Evolutionary conservation across 306 rosid genomes (phyloP).

Genomic region (Canavalia gladiata): DNA sequence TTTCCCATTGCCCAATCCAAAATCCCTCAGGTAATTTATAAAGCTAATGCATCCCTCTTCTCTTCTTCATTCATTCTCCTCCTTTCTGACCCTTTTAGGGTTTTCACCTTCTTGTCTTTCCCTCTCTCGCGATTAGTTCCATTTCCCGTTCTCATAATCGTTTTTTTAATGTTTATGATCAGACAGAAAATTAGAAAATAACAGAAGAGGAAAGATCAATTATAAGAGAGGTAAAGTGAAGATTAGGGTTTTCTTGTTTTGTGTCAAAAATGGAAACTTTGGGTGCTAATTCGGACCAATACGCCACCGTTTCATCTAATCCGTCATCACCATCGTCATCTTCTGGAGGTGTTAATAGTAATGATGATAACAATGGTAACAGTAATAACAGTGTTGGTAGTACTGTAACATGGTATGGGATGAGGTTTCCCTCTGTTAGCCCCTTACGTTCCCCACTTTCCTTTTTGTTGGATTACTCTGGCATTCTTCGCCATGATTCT

Average conservation of each 20-base stretch:
- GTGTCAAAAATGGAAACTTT: conserved; percentile 56
- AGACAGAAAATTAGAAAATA: conserved; percentile 22
- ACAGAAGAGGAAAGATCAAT: conserved; percentile 18
- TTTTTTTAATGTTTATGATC: conserved; percentile 28
- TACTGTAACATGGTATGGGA: conserved; percentile 48
- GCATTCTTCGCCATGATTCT: conserved; percentile 62
- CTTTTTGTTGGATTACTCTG: conserved; percentile 75
- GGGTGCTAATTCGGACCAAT: conserved; percentile 51
- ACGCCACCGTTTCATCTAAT: conserved; percentile 48
- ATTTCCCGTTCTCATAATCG: neutral
- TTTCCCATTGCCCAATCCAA: neutral
- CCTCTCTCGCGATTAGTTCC: neutral
- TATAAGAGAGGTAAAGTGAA: conserved; percentile 21
- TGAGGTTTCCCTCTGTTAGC: conserved; percentile 61
- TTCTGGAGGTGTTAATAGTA: conserved; percentile 33
- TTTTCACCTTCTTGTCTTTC: conserved; percentile 13
- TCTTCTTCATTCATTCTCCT: neutral
- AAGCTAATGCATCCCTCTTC: neutral
- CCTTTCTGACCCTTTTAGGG: neutral
- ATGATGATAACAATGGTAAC: conserved; percentile 25
- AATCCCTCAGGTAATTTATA: conserved; percentile 29
- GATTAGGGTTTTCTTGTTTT: conserved; percentile 46
- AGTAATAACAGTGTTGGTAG: conserved; percentile 19
- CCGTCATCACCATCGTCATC: conserved; percentile 41
- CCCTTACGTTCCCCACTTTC: conserved; percentile 75